Evolutionary conservation across 169 alveolate genomes (phyloP).

Genomic region (Hammondia hammondi): DNA sequence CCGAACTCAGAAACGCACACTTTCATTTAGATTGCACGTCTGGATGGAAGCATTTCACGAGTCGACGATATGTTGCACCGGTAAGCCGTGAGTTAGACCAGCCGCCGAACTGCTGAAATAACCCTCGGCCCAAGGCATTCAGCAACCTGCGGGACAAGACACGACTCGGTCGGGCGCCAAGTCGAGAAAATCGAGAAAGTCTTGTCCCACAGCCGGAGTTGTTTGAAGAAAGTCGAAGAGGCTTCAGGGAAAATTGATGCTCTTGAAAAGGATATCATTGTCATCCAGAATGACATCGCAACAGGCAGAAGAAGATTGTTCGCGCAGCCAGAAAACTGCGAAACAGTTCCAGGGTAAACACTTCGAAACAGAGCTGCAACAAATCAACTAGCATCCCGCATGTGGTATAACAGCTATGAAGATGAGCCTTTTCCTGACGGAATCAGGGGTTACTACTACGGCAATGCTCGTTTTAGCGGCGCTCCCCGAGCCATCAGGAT

Average conservation of each 20-base stretch:
- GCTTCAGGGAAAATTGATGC: conserved; percentile 74
- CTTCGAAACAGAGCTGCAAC: neutral
- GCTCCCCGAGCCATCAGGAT: conserved; percentile 80
- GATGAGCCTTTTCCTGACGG: conserved; percentile 83
- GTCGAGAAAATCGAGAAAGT: conserved; percentile 19
- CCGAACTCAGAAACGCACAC: neutral
- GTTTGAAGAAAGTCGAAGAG: neutral
- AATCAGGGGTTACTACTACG: conserved; percentile 79
- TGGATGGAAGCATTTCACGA: conserved; percentile 54
- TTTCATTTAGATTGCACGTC: conserved; percentile 19
- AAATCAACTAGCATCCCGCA: too few species aligned
- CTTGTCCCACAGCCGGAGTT: neutral
- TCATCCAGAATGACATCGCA: conserved; percentile 77
- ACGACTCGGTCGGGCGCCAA: conserved; percentile 20
- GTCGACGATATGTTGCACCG: neutral
- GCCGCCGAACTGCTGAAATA: neutral
- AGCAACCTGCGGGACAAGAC: neutral
- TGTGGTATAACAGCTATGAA: conserved; percentile 47
- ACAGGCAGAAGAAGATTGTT: conserved; percentile 71
- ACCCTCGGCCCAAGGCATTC: neutral
- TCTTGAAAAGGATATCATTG: conserved; percentile 78
- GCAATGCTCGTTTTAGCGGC: conserved; percentile 77
- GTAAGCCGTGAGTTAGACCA: neutral
- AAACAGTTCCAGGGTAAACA: conserved; percentile 75
- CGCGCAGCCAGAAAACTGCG: conserved; percentile 79